These are phyloP conservation scores for Poa pratensis DNA, from an alignment of 176 grass and related monocot genomes.

Conservation along the genomic window DNA sequence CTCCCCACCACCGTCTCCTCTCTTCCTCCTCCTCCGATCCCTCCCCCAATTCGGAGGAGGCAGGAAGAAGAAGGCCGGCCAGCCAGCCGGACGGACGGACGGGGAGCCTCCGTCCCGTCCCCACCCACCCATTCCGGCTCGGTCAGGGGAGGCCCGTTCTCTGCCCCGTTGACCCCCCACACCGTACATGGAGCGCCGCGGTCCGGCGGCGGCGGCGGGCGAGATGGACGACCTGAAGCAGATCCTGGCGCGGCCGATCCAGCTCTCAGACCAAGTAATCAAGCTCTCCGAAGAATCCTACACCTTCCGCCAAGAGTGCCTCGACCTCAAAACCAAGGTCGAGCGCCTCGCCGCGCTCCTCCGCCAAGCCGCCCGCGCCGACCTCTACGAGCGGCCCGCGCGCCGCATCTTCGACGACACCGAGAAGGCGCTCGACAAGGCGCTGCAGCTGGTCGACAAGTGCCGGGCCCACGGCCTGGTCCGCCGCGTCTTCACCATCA, in stretches of 20 bases:
- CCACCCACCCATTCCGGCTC: slow-evolving; percentile 7
- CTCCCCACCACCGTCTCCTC: not conserved
- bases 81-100: not conserved
- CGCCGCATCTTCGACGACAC: slow-evolving; percentile 93
- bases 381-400: slow-evolving; percentile 80
- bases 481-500: slow-evolving; percentile 91
- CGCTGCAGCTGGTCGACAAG: slow-evolving; percentile 69
- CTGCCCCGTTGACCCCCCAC: not conserved
- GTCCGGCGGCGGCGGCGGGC: too few species aligned
- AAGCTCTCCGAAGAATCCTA: slow-evolving; percentile 70
- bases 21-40: slow-evolving; percentile 7
- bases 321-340: slow-evolving; percentile 72
- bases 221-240: slow-evolving; percentile 81
- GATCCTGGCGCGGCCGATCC: slow-evolving; percentile 87
- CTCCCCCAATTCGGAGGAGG: slow-evolving; percentile 45
- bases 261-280: slow-evolving; percentile 78
- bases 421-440: slow-evolving; percentile 94
- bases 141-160: not conserved
- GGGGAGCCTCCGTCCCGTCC: not conserved
- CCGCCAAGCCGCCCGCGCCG: slow-evolving; percentile 71
- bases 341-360: slow-evolving; percentile 66
- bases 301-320: slow-evolving; percentile 71
- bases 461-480: slow-evolving; percentile 79
- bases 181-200: too few species aligned
- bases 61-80: slow-evolving; percentile 34